Conservation (phyloP, 2,329 filamentous ascomycete species). For the Teratosphaeriaceae sp. region DNA sequence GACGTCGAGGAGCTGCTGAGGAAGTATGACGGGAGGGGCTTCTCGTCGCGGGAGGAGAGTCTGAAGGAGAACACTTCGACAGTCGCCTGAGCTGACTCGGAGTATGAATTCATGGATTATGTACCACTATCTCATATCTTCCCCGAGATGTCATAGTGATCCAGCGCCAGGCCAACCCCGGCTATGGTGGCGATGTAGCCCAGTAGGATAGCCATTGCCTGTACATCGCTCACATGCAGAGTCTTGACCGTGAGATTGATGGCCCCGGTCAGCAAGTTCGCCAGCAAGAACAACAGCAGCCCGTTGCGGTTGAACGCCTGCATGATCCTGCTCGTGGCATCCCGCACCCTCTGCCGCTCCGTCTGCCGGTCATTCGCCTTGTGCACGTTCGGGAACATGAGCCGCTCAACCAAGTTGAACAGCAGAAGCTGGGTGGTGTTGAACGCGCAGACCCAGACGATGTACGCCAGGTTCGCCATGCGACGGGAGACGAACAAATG, state of each 20-base stretch:
- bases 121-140: constrained; percentile 49
- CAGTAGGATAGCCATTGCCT: constrained; percentile 67
- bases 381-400: constrained; percentile 70
- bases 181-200: constrained; percentile 65
- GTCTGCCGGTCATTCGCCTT: constrained; percentile 46
- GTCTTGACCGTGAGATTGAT: constrained; percentile 86
- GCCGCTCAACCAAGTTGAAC: constrained; percentile 69
- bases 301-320: constrained; percentile 85
- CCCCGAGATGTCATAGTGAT: constrained; percentile 60
- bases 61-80: constrained; percentile 21
- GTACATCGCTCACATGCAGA: constrained; percentile 57
- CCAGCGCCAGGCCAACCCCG: constrained; percentile 59
- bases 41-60: constrained; percentile 17
- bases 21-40: constrained; percentile 26
- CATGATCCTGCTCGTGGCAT: constrained; percentile 74
- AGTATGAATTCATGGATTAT: too few relatives aligned
- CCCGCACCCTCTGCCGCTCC: constrained; percentile 58
- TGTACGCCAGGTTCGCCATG: constrained; percentile 86
- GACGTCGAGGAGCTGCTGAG: constrained; percentile 21
- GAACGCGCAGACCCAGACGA: constrained; percentile 88
- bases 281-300: constrained; percentile 73
- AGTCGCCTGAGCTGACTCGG: not conserved
- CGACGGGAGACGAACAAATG: constrained; percentile 76
- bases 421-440: constrained; percentile 76
- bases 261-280: constrained; percentile 81